A percentile compares a stretch with the other conserved stretches of the same genome.
phyloP scores from a whole-genome alignment of 805 yeast genomes.

The Dipodascopsis tothii region DNA sequence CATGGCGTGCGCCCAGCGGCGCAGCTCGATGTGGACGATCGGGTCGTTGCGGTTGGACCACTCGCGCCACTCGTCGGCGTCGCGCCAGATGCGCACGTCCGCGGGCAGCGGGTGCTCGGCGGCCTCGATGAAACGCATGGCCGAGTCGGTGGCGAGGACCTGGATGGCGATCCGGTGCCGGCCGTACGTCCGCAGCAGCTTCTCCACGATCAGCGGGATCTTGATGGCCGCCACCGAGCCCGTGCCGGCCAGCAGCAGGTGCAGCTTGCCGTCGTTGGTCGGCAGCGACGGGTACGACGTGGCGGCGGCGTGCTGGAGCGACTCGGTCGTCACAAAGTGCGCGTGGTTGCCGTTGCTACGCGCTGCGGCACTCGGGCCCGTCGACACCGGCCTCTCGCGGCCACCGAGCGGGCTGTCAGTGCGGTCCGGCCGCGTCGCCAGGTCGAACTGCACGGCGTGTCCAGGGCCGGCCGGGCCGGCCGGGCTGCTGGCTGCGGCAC shows the following conservation, averaged over 20 bases:
- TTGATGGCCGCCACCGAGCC: constrained; percentile 97
- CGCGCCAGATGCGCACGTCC: constrained; percentile 83
- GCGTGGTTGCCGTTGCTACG: too few species aligned
- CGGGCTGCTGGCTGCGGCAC: too few species aligned
- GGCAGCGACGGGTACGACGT: constrained; percentile 15
- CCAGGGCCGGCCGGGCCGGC: too few species aligned
- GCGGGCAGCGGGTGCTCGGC: constrained; percentile 43
- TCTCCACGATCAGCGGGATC: constrained; percentile 80
- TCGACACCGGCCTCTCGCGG: too few species aligned
- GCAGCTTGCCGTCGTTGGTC: constrained; percentile 72
- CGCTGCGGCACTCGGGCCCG: too few species aligned
- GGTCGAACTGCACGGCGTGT: too few species aligned
- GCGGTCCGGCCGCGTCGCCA: too few species aligned
- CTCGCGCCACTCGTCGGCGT: constrained; percentile 87
- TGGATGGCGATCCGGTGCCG: constrained; percentile 71
- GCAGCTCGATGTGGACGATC: constrained; percentile 84
- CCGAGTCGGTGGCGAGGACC: constrained; percentile 74
- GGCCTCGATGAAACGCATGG: constrained; percentile 61
- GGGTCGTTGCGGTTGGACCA: constrained; percentile 81
- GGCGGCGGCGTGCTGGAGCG: constrained; percentile 1
- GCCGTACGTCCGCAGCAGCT: constrained; percentile 72
- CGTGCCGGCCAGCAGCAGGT: constrained; percentile 83
- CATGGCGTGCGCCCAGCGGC: constrained; percentile 94
- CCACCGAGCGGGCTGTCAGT: too few species aligned
- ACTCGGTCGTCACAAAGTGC: background rate